phyloP scores from a whole-genome alignment of 257 asterid genomes.

The Fraxinus americana region DNA sequence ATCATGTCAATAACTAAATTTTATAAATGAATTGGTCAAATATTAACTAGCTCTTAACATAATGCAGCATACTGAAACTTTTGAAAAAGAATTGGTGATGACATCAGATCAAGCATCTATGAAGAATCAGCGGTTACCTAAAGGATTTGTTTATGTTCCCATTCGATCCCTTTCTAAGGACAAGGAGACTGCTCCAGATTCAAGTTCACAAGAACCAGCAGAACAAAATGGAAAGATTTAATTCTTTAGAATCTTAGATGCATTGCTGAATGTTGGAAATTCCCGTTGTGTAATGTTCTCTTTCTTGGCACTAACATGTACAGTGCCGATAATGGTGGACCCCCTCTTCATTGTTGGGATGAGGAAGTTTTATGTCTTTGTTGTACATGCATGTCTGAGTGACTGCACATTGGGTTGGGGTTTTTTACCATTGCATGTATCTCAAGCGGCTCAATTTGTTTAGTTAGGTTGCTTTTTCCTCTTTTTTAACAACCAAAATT shows the following conservation, averaged over 20 bases:
- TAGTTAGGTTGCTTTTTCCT: conserved; percentile 23
- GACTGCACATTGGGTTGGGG: conserved; percentile 42
- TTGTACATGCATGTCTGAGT: conserved; percentile 42
- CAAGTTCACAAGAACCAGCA: conserved; percentile 44
- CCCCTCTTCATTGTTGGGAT: conserved; percentile 17
- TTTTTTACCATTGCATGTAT: conserved; percentile 47
- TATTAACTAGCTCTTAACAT: conserved; percentile 23
- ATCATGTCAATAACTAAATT: not conserved
- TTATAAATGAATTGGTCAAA: conserved; percentile 6
- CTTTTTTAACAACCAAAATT: conserved; percentile 12
- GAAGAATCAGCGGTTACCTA: conserved; percentile 86
- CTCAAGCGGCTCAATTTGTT: conserved; percentile 40
- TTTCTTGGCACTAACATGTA: conserved; percentile 25
- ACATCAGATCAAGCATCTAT: conserved; percentile 92
- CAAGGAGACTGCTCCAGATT: conserved; percentile 54
- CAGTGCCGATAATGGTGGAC: conserved; percentile 14
- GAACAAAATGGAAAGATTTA: conserved; percentile 46
- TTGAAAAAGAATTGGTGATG: conserved; percentile 84
- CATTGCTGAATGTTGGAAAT: not conserved
- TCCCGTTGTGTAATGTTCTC: conserved; percentile 16
- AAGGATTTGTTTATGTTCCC: conserved; percentile 88
- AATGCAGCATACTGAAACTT: conserved; percentile 69
- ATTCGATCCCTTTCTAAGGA: conserved; percentile 73
- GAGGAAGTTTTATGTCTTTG: conserved; percentile 31
- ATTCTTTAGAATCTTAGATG: not conserved